These are phyloP conservation scores for Paramyrothecium sp. DNA, from an alignment of 2,329 filamentous ascomycete genomes.

Conservation along the genomic window DNA sequence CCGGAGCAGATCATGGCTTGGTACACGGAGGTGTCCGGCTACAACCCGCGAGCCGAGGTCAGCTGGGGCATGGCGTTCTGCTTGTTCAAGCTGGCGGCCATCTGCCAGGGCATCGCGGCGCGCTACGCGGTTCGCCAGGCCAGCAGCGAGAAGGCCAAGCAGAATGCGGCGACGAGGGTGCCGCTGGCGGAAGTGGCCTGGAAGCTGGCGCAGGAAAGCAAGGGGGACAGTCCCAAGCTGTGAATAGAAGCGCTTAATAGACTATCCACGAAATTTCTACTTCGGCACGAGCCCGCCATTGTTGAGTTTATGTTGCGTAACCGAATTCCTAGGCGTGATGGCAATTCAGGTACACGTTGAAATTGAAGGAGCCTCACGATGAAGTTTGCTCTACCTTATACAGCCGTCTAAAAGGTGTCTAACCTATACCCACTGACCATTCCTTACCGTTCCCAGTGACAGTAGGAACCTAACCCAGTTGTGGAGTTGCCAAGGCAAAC, in stretches of 20 bases:
- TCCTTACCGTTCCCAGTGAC: too few species aligned
- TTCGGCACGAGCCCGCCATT: neutral
- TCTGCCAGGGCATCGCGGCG: slow-evolving; percentile 88
- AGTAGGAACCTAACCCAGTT: too few species aligned
- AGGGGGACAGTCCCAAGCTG: slow-evolving; percentile 22
- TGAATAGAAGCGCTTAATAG: slow-evolving; percentile 8
- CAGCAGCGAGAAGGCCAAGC: slow-evolving; percentile 77
- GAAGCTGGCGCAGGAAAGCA: slow-evolving; percentile 59
- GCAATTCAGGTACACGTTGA: too few species aligned
- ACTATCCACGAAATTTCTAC: neutral
- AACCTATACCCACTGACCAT: too few species aligned
- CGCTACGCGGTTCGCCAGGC: slow-evolving; percentile 83
- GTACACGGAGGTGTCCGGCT: slow-evolving; percentile 57
- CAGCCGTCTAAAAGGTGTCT: too few species aligned
- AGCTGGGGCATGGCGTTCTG: slow-evolving; percentile 62
- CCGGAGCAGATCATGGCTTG: slow-evolving; percentile 38
- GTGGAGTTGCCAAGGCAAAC: too few species aligned
- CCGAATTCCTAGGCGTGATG: too few species aligned
- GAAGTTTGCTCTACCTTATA: too few species aligned
- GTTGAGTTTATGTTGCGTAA: too few species aligned
- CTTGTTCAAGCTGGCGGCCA: slow-evolving; percentile 59
- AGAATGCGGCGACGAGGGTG: slow-evolving; percentile 67
- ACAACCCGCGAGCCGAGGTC: slow-evolving; percentile 63
- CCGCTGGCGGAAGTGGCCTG: slow-evolving; percentile 79
- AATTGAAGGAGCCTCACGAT: too few species aligned